Base-by-base conservation (phyloP, 202 grass and related monocot species). In the Setaria italica region DNA sequence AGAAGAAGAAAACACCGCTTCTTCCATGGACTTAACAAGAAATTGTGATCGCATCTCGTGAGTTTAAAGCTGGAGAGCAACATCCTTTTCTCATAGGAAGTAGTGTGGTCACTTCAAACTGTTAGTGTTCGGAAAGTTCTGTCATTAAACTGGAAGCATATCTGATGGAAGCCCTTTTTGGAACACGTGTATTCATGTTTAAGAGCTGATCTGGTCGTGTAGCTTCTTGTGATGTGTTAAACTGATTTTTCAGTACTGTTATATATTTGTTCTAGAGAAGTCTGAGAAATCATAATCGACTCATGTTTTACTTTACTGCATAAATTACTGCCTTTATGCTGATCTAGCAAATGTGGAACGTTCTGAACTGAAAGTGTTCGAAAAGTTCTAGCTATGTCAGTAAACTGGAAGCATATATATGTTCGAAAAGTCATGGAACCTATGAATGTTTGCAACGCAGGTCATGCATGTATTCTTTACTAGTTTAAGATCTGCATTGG, bases 1-100 rank as follows among this genome's bases (percentile, higher is more conserved):
- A 87, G 89, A 82, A 95, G 95, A 90, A 95, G 91, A 67, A 95
- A 95, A 80, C 90, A 95, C 69, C 82, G 92, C 5, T 93, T 97
- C 63, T 97, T 97, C 68, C 95, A 97, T 88, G 95, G 95, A 50
- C 95, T 97, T 70, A 91, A 79, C 80, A 94, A 85, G 90, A 92
- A 88, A 71, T 48, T 76, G 69, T 90, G 76, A 87, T 70, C 13
- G 25, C 4, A 6, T 12, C 3, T 34, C 32, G 12, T 66, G 30
- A 51, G 42, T 79, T 60, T 3, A 4, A 64, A 62, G 12, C 49
- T 39, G 58, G 30, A 41, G 0, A 46, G 7, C 39, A 39, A 41
- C 19, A 62, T 48, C 51, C 33, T 78, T 68, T 69, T 58, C 37
- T 21, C 41, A 6, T 43, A 35, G n/a, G 2, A 30, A 57, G 49